These are phyloP conservation scores for Pseudonectria foliicola DNA, from an alignment of 2,329 filamentous ascomycete species.

Conservation along the genomic window DNA sequence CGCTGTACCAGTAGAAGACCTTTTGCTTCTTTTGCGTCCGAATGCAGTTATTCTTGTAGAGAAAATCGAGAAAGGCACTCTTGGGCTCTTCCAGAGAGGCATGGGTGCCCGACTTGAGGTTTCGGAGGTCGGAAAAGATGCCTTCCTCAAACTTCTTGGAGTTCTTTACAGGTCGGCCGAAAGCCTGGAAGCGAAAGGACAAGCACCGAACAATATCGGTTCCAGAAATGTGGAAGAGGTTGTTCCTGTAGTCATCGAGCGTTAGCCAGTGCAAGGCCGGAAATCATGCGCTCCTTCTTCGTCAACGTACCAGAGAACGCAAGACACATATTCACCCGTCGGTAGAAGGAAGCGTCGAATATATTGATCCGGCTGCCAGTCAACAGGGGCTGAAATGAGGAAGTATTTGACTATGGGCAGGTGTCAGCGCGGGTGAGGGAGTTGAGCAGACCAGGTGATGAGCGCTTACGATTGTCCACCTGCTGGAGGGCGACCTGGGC, in stretches of 20 bases:
- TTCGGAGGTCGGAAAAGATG: slow-evolving; percentile 97
- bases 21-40: slow-evolving; percentile 99
- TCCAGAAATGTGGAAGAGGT: slow-evolving; percentile 97
- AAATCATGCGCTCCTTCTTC: not conserved
- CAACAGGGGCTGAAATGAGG: slow-evolving; percentile 94
- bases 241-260: slow-evolving; percentile 47
- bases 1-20: slow-evolving; percentile 99
- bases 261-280: slow-evolving; percentile 3
- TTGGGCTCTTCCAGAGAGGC: slow-evolving; percentile 98
- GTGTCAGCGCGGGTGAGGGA: slow-evolving; percentile 7
- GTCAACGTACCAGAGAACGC: slow-evolving; percentile 69
- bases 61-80: slow-evolving; percentile 94
- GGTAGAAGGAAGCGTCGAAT: slow-evolving; percentile 92
- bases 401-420: slow-evolving; percentile 87
- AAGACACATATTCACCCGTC: slow-evolving; percentile 97
- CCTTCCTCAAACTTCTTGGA: slow-evolving; percentile 99
- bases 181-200: slow-evolving; percentile 96
- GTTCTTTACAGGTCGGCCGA: slow-evolving; percentile 97
- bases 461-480: slow-evolving; percentile 82
- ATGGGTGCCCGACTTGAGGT: slow-evolving; percentile 96
- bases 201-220: slow-evolving; percentile 98
- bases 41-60: slow-evolving; percentile 99
- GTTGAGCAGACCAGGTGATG: not conserved
- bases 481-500: slow-evolving; percentile 96
- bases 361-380: slow-evolving; percentile 95